phyloP scores from a whole-genome alignment of 129 eudicot species.

The Saposhnikovia divaricata region DNA sequence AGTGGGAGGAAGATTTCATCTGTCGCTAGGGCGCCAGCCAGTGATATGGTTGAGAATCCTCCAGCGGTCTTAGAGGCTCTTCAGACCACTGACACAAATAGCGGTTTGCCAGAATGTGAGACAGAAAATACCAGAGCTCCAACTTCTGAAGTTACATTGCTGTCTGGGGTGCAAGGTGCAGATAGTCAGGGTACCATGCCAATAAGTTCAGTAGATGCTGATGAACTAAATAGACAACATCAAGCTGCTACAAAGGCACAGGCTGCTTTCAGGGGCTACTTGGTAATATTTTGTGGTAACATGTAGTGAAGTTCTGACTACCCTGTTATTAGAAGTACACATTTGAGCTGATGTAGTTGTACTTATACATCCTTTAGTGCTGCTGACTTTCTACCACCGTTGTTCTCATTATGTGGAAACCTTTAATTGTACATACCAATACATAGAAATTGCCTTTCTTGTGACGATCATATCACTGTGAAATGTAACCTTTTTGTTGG shows the following conservation, averaged over 20 bases:
- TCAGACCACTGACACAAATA: slow-evolving; percentile 31
- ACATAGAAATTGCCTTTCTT: not conserved
- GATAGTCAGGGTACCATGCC: slow-evolving; percentile 20
- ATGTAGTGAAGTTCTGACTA: not conserved
- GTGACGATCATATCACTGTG: not conserved
- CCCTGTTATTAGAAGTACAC: not conserved
- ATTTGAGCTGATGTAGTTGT: not conserved
- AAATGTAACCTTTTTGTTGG: not conserved
- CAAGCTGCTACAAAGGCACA: slow-evolving; percentile 86
- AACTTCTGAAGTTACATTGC: slow-evolving; percentile 17
- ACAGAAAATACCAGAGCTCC: slow-evolving; percentile 28
- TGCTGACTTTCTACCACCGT: not conserved
- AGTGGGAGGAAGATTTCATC: slow-evolving; percentile 44
- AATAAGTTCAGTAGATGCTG: slow-evolving; percentile 31
- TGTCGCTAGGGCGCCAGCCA: slow-evolving; percentile 36
- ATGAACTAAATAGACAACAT: slow-evolving; percentile 47
- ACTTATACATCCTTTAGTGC: not conserved
- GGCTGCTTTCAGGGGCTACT: slow-evolving; percentile 92
- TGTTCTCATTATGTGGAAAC: not conserved
- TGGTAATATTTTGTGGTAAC: slow-evolving; percentile 41
- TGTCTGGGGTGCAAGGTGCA: slow-evolving; percentile 21
- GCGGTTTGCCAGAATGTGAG: slow-evolving; percentile 31
- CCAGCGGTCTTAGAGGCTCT: slow-evolving; percentile 30
- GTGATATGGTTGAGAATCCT: slow-evolving; percentile 38
- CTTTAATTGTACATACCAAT: not conserved